Evolutionary conservation across 768 basidiomycete species (phyloP), one percentile per base, ranked within the genome.

Genomic region (Lactifluus hygrophoroides): DNA sequence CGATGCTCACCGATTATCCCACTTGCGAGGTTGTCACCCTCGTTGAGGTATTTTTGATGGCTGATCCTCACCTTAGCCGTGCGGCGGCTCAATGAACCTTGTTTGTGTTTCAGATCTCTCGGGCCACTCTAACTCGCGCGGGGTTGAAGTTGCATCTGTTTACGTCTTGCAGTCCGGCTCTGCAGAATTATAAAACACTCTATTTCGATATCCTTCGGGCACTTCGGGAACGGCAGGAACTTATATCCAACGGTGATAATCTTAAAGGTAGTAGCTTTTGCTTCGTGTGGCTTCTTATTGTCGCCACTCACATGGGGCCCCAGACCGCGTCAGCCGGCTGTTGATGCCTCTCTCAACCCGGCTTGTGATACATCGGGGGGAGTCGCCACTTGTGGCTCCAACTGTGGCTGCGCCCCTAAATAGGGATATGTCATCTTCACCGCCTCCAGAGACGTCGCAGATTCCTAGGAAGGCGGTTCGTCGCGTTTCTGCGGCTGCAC

Each of bases 201-300:
- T 65, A 65, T 44, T 64, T 65, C 42, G 59, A 65, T 19, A 45
- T 65, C 51, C 62, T 65, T 27, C 48, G 56, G 45, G 56, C 62
- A 28, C 58, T 65, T 27, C 57, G 42, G 44, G 53, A 51, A 7
- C 54, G 62, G 13, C 58, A 58, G 56, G 48, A 57, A 32, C 43
- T 54, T 27, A 64, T 66, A 23, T 30, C 45, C 0, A 37, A 56
- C 49, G 46, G 48, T 28, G 43, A 57, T 38, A 45, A 52, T 57
- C 56, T 61, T 11, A 54, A 50, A 65, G 63, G 64, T 64, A 47
- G 43, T 56, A 45, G 35, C 42, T 14, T 53, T 45, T 28, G 40
- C 58, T 45, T 48, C 60, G 37, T 40, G 17, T 28, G 52, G 2
- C 34, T 13, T 43, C 30, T 40, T 37, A 17, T 42, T 50, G 9